These are phyloP conservation scores for Phlyctochytrium bullatum DNA, from an alignment of 192 early-diverging fungal species.

Conservation along the genomic window DNA sequence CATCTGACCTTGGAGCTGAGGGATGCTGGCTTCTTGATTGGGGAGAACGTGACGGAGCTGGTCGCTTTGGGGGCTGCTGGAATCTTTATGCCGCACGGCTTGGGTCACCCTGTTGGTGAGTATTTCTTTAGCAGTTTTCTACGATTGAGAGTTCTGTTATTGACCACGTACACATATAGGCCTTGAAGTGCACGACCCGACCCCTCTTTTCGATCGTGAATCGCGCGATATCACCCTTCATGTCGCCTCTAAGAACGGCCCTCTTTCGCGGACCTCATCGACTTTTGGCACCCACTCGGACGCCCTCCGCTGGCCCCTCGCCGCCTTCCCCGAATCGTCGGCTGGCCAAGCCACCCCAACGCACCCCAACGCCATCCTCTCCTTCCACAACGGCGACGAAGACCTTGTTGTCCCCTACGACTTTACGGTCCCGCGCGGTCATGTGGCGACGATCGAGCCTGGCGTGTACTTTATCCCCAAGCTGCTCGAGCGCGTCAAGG, in stretches of 20 bases:
- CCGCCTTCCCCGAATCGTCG: not conserved
- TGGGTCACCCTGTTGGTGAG: constrained; percentile 66
- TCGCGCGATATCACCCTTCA: no score
- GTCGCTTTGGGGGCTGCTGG: constrained; percentile 56
- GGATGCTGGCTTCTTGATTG: constrained; percentile 66
- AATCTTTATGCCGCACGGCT: constrained; percentile 87
- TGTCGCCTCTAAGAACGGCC: no score
- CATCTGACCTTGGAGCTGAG: constrained; percentile 32
- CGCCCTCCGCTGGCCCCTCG: no score
- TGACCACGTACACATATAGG: constrained; percentile 37
- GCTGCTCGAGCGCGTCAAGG: constrained; percentile 40
- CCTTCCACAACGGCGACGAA: not conserved
- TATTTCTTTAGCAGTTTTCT: not conserved
- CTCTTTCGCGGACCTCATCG: no score
- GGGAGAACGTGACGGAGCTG: constrained; percentile 49
- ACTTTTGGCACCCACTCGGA: no score
- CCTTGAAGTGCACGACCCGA: constrained; percentile 87
- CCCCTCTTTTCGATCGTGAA: no score
- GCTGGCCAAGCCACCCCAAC: not conserved
- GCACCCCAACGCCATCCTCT: constrained; percentile 10
- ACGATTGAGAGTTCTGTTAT: not conserved
- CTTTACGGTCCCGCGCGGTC: constrained; percentile 62
- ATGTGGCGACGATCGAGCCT: constrained; percentile 88
- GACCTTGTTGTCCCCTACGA: constrained; percentile 37
- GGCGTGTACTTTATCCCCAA: constrained; percentile 89